Base-by-base conservation (phyloP, 2,329 filamentous ascomycete species). In the Diaporthe sp. region DNA sequence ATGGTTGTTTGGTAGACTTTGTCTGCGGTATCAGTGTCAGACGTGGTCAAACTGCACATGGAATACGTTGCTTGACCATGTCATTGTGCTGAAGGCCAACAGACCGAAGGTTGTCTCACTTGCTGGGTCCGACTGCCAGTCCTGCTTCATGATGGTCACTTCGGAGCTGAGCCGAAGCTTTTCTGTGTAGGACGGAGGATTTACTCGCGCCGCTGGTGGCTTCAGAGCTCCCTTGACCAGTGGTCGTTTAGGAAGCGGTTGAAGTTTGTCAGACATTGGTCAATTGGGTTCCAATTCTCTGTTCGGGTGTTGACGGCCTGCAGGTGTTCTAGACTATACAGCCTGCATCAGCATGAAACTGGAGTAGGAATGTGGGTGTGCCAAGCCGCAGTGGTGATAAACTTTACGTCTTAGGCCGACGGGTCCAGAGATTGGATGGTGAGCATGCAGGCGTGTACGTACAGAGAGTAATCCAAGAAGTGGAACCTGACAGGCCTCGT, bases 151-250 rank as follows among this genome's bases (percentile, higher is more conserved):
- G 47, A 75, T 42, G 42, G 58, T 70, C 27, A 74, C 68, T 32
- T 75, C 74, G 37, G 50, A 50, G 13, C 30, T 44, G 37, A 35
- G 53, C 25, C 50, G 42, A 17, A 39, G n/a, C 19, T 69, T 19
- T 61, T 74, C 72, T 32, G 72, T 65, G 32, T 74, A 72, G 2
- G 74, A 75, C 5, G 53, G 10, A 12, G 59, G 72, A 8, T 50
- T 35, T 12, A 70, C 47, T 22, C 42, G 50, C 15, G 22, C 7
- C 13, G 47, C 9, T 27, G 66, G 61, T 39, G 70, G 44, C 25
- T 73, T 63, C 19, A 76, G 70, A 50, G 70, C 39, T 30, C 70
- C 72, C 19, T 68, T 72, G 50, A 76, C 30, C 32, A 76, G 50
- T 42, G 74, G 56, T 58, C 69, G 74, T 42, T 56, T 25, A 15